These are phyloP conservation scores for Boehmeria nivea DNA, from an alignment of 306 rosid genomes.

Conservation along the genomic window DNA sequence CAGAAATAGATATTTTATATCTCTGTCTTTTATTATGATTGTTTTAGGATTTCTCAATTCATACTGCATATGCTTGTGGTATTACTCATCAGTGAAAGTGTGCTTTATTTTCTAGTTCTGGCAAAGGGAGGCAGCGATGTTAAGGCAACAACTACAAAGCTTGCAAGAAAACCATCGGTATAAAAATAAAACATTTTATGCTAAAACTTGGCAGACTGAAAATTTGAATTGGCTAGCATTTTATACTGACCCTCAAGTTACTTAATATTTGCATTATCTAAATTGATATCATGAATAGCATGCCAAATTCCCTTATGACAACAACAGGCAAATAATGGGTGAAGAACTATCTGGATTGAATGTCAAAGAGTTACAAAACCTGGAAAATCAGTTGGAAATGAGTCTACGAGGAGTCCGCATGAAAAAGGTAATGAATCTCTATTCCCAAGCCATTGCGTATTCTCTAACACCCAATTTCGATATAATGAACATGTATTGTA, in stretches of 20 bases:
- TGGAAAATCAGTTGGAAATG: conserved; percentile 76
- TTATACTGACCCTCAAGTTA: too few relatives aligned
- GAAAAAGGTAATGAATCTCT: conserved; percentile 47
- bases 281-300: conserved; percentile 12
- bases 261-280: too few relatives aligned
- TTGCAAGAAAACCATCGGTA: conserved; percentile 86
- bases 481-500: background rate
- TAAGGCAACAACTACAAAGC: conserved; percentile 74
- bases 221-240: too few relatives aligned
- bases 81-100: too few relatives aligned
- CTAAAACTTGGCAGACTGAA: too few relatives aligned
- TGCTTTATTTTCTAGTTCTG: conserved; percentile 52
- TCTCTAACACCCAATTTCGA: background rate
- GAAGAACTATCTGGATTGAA: conserved; percentile 74
- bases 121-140: conserved; percentile 80
- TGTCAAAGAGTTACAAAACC: conserved; percentile 54
- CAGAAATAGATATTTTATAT: too few relatives aligned
- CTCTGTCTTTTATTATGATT: too few relatives aligned
- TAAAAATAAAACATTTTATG: background rate
- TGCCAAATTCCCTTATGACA: conserved; percentile 4
- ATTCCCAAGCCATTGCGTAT: conserved; percentile 3
- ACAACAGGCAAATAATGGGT: conserved; percentile 83
- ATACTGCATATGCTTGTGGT: too few relatives aligned
- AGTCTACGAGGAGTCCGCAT: conserved; percentile 74
- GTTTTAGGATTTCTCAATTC: too few relatives aligned